A percentile compares a stretch with the other conserved stretches of the same genome.
Evolutionary conservation across 768 basidiomycete species (phyloP).

Genomic region (Collybia sordida): DNA sequence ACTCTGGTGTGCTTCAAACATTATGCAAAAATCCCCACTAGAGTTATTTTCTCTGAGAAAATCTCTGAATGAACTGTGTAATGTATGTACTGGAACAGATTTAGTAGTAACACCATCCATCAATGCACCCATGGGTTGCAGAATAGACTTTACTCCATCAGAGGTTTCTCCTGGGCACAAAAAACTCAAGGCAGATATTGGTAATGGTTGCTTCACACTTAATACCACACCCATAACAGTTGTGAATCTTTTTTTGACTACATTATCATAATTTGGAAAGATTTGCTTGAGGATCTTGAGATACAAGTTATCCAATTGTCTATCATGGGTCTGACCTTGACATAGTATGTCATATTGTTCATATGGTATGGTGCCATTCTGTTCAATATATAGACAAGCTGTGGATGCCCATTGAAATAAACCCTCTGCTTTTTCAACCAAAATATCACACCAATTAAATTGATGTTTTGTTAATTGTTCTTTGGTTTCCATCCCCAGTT

Average conservation of each 20-base stretch:
- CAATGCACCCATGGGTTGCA: background rate
- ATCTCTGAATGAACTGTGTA: no score
- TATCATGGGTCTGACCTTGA: no score
- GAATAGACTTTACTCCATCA: background rate
- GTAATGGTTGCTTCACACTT: background rate
- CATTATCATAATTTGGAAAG: background rate
- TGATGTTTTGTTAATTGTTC: background rate
- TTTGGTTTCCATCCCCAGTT: background rate
- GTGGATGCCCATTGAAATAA: constrained; percentile 1
- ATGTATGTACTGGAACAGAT: background rate
- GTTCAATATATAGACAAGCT: background rate
- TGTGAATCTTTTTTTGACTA: background rate
- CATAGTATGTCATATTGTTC: background rate
- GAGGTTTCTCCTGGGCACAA: background rate
- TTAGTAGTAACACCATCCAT: background rate
- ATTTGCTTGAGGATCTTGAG: background rate
- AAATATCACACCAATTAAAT: background rate
- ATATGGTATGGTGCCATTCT: background rate
- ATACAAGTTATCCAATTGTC: background rate
- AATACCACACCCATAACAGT: background rate
- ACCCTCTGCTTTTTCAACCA: background rate
- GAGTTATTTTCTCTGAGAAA: background rate
- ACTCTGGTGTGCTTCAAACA: background rate
- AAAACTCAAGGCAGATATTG: background rate
- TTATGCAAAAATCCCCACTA: background rate